Base-by-base conservation (phyloP, 306 rosid species). In the Nissolia schottii region DNA sequence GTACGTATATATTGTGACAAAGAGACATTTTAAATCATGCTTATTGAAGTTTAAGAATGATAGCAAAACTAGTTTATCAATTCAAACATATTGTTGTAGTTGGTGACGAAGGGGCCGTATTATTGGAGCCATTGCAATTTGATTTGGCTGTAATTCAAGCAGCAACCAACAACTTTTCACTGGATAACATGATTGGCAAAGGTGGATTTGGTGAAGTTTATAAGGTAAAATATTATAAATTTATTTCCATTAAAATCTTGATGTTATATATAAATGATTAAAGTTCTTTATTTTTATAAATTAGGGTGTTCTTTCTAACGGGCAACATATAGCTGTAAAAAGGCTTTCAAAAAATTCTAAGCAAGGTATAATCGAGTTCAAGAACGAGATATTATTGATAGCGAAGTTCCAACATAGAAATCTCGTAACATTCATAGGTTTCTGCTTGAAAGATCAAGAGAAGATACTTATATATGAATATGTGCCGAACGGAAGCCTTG, bases 181-280 rank as follows among this genome's bases (percentile, higher is more conserved):
- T 1, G 0, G 37, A 35, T 35, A 71, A 57, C 5, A 38, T 25
- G 22, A 71, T 71, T 16, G 67, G 76, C 0, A 40, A 56, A 71
- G 76, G 76, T 41, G 76, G 66, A 71, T 55, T 56, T n/a, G 35
- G 64, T 13, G 13, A 64, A 31, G 66, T 61, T 61, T 37, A 37
- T 3, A 63, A 63, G 68, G 51, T 63, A 9, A 63, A 22, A 5
- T 22, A 12, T 20, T 27, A 22, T 3, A 22, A 12, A 22, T 38
- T 3, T 2, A 13, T 37, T 14, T 22, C 7, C 7, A 0, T 22
- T 51, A 5, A 15, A 6, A 32, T 14, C 6, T 41, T 4, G 0
- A 2, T 4, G 16, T n/a, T 0, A n/a, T 38, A 37, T 2, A 12
- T 6, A 1, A 62, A 25, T 59, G 9, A 3, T 59, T 9, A 16